phyloP scores from a whole-genome alignment of 164 flowering plant genomes.

The Buxus sempervirens region DNA sequence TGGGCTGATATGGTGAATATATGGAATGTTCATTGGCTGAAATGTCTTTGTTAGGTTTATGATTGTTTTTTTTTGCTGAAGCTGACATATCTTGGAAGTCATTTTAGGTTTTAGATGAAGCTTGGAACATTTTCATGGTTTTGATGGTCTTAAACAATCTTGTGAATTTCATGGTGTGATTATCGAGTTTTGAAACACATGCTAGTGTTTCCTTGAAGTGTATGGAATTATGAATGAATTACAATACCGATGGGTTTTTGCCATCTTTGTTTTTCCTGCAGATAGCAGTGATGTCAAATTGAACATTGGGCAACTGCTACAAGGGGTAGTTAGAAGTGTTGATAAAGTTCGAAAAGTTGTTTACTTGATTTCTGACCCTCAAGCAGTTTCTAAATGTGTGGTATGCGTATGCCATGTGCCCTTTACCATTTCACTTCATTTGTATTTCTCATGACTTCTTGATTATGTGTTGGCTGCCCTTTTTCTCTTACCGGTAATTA shows the following conservation, averaged over 20 bases:
- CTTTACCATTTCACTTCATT: not conserved
- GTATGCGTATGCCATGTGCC: slow-evolving; percentile 59
- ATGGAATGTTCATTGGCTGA: too few relatives aligned
- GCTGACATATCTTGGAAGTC: too few relatives aligned
- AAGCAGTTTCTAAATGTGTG: slow-evolving; percentile 63
- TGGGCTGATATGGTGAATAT: too few relatives aligned
- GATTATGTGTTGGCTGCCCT: not conserved
- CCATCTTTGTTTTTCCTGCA: slow-evolving; percentile 20
- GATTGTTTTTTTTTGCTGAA: too few relatives aligned
- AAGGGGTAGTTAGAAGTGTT: slow-evolving; percentile 71
- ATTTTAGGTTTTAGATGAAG: too few relatives aligned
- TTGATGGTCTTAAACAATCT: not conserved
- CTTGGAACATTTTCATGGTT: too few relatives aligned
- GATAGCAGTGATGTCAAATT: slow-evolving; percentile 38
- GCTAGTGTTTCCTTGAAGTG: too few relatives aligned
- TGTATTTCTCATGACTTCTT: not conserved
- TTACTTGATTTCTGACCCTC: slow-evolving; percentile 58
- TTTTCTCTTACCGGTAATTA: not conserved
- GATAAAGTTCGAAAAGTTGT: slow-evolving; percentile 78
- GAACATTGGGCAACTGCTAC: slow-evolving; percentile 55
- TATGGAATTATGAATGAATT: too few relatives aligned
- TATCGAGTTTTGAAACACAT: not conserved
- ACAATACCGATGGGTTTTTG: not conserved
- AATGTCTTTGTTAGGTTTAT: too few relatives aligned
- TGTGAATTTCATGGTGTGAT: not conserved